Evolutionary conservation across 169 alveolate species (phyloP), one percentile per base, ranked within the genome.

Genomic region (Plasmodium fragile): DNA sequence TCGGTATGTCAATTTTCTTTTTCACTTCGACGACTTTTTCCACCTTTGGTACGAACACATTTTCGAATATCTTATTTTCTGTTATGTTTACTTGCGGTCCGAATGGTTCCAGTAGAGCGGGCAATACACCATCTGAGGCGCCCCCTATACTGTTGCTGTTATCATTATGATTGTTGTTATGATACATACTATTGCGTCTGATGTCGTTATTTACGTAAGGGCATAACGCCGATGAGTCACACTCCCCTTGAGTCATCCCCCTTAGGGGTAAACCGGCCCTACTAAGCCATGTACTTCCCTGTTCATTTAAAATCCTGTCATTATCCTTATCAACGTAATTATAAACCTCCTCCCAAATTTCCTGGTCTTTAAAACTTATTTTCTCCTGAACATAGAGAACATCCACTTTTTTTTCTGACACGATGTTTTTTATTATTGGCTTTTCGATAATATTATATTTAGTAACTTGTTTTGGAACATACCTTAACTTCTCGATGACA

Each of bases 391-490:
- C 80, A 10, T 87, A 78, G 8, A 87, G 71, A 53, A 87, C 81
- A 13, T 87, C 87, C 73, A 87, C 81, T 87, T 87, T 87, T 87
- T 75, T 87, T 75, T 87, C 93, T 36, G 77, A 32, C 25, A 87
- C 52, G 25, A 87, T 92, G 55, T 95, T 92, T 83, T 95, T 95
- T 13, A 95, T 75, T 65, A 95, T 93, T 7, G 95, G 95, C 41
- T 95, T 95, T 28, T 94, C 71, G 8, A 95, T 95, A 36, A 95
- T 93, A 82, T 95, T 95, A 79, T 95, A 94, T 82, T 92, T 91
- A 25, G 92, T 95, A 41, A 92, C 95, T 43, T 95, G 95, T 83
- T 92, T 95, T 39, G 95, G 95, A 8, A 95, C 95, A 91, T 95
- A 95, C 81, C 92, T 95, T 11, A 95, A 75, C 78, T 95, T 92